Evolutionary conservation across 495 filamentous ascomycete species (phyloP), one percentile per base, ranked within the genome.

Genomic region (Lophiostoma macrostomum): DNA sequence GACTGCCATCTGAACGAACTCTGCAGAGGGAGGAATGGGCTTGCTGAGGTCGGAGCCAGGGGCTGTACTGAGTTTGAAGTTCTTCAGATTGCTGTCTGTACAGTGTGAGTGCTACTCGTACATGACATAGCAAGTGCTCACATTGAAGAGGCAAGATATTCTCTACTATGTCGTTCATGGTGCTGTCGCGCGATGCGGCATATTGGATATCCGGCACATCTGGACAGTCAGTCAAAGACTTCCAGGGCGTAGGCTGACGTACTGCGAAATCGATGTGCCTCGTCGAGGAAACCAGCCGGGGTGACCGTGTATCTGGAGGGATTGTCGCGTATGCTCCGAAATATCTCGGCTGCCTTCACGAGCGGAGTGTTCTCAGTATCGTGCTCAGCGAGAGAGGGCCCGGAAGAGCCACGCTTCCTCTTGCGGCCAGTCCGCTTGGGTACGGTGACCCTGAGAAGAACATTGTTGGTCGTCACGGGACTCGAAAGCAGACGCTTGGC

Each of bases 221-320:
- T 49, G 2, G 5, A 20, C 16, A 6, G 38, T 61, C 41, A 48
- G 45, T 38, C 16, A 18, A 48, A 56, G 38, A 27, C 1, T 29
- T 42, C 0, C 22, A n/a, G 22, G 19, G 12, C n/a, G 19, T 28
- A 11, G 4, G 11, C 34, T 35, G 23, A 40, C 64, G 41, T 67
- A 87, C 85, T 77, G 71, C 93, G 80, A 67, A 93, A 97, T 19
- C 91, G 82, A 75, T 97, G 90, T 7, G 89, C 91, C 34, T 84
- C 79, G 25, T 79, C 75, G 42, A 98, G 79, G 25, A 78, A 71
- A 1, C 89, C 93, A 1, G 93, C 73, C 7, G 81, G 73, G 61
- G 91, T 81, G 40, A 90, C 73, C 5, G 71, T 71, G 66, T 94
- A 94, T 16, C 73, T 80, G 0, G 74, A 78, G 0, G 76, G 67